phyloP scores from a whole-genome alignment of 163 green algal genomes.

The Chlamydomonas reinhardtii region DNA sequence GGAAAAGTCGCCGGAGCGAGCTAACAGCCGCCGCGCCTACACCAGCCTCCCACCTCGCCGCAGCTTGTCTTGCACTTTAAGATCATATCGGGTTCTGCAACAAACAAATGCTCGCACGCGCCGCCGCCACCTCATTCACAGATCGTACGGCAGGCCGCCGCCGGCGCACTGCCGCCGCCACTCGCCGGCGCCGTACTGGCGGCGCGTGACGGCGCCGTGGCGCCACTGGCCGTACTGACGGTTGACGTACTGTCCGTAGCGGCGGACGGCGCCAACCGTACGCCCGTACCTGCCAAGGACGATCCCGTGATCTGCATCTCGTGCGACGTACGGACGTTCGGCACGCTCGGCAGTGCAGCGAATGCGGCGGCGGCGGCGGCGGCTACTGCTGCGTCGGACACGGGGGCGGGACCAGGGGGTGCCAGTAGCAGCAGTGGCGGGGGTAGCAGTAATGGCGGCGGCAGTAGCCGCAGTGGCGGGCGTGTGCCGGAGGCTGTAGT shows the following conservation, averaged over 20 bases:
- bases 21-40: too few species aligned
- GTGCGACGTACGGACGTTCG: slow-evolving; percentile 52
- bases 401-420: too few species aligned
- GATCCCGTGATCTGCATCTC: slow-evolving; percentile 78
- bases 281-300: slow-evolving; percentile 50
- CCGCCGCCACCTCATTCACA: not conserved
- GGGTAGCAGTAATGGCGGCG: not conserved
- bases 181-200: slow-evolving; percentile 37
- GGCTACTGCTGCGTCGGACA: too few species aligned
- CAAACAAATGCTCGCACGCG: too few species aligned
- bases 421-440: not conserved
- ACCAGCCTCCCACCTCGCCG: too few species aligned
- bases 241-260: slow-evolving; percentile 75
- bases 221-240: slow-evolving; percentile 66
- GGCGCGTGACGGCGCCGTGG: slow-evolving; percentile 70
- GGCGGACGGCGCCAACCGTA: slow-evolving; percentile 62
- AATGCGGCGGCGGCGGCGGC: not conserved
- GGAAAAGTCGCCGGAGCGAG: too few species aligned
- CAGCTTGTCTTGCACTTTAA: too few species aligned
- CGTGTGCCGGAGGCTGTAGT: too few species aligned
- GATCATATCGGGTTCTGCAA: too few species aligned
- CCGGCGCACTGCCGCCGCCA: not conserved
- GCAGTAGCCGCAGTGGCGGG: not conserved
- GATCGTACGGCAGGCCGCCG: not conserved
- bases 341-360: not conserved